Base-by-base conservation (phyloP, 805 yeast genomes). In the Millerozyma acaciae region DNA sequence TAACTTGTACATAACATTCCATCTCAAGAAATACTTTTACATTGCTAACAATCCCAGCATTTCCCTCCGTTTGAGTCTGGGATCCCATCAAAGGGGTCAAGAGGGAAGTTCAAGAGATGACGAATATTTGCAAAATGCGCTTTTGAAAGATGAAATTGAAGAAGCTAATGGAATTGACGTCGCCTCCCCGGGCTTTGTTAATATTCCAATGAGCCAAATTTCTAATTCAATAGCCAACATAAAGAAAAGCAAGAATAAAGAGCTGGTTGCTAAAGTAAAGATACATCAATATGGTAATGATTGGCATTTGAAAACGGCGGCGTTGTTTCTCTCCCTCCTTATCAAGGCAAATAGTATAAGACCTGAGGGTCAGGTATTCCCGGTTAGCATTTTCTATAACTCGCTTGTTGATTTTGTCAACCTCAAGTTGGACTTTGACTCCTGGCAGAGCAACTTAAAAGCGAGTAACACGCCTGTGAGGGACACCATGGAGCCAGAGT, bases 391-490 rank as follows among this genome's bases (percentile, higher is more conserved):
- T 0, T 86, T 84, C 48, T 90, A 90, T 61, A 90, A 90, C 53
- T 71, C 83, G 4, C 63, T 88, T 58, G 81, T 84, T 3, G 97
- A 90, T 53, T 84, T 70, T 52, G 78, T 86, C 16, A 84, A 84
- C 47, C 69, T 84, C 21, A 77, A 70, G 36, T 73, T 77, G 34
- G 98, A 90, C 56, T 93, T 83, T 58, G 94, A 85, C 45, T 67
- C 75, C 1, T 90, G 97, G 97, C 84, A 80, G 40, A 66, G 68
- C 45, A 53, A 58, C 40, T 44, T 57, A 41, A 50, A 60, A 19
- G 26, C 23, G 19, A 33, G 16, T 30, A 27, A 21, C 9, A 42
- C 30, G n/a, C 16, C 36, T 12, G 29, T 32, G 13, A 26, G 34
- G 5, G 30, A 28, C 3, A 24, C 43, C 1, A 32, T 26, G 21